Base-by-base conservation (phyloP, 257 asterid genomes). In the Cynanchum wilfordii region DNA sequence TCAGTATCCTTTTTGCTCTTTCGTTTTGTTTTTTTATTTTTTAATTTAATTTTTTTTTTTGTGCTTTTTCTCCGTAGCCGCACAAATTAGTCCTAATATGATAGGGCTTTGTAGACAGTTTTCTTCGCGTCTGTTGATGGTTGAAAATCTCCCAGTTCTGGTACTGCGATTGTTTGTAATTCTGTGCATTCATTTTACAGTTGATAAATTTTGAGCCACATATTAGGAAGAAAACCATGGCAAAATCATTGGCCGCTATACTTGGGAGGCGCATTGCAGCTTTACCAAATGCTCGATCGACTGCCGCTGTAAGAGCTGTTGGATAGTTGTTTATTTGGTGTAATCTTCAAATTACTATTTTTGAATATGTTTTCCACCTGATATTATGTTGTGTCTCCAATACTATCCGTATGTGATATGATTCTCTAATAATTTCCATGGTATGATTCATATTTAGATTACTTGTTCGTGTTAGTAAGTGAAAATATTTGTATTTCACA, bases 161-260 rank as follows among this genome's bases (percentile, higher is more conserved):
- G 60, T 17, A 2, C 27, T 12, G 24, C 10, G 17, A n/a, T 0
- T 49, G 38, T 22, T 13, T 51, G 49, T 69, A 49, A 20, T 69
- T 29, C 60, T 62, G 5, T 58, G 44, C 69, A 36, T 36, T 69
- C 45, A n/a, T 45, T 40, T 0, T 44, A 47, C 69, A 40, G 68
- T 73, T 55, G 57, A 25, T 17, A 24, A 7, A 10, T 19, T 56
- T 68, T 9, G 33, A 29, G 24, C 8, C 15, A 30, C 4, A 36
- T 45, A 56, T 62, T 24, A 25, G 75, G 38, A 19, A 50, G 25
- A 20, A 33, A 33, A 60, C 66, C n/a, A 92, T 93, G 98, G 93
- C 89, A n/a, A 86, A 91, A 78, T 86, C 85, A 17, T 77, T 91
- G 84, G 87, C 96, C 70, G 79, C 74, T 73, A 71, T 87, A 38